A percentile compares a stretch with the other conserved stretches of the same genome.
Evolutionary conservation across 1,284 basidiomycete species (phyloP).

Genomic region (Meira miltonrushii): DNA sequence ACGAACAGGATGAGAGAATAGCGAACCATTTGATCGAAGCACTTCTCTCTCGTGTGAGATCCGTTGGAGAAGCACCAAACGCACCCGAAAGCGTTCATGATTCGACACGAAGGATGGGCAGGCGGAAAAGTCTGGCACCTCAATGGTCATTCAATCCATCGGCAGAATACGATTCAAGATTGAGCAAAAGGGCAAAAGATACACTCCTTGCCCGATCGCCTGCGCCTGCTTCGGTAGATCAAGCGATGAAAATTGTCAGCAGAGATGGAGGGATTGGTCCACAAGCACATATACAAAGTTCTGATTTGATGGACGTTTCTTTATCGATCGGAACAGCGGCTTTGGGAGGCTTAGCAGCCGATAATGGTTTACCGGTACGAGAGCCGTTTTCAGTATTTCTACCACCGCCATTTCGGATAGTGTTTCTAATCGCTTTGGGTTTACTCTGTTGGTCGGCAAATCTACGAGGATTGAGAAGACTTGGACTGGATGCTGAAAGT

Average conservation of each 20-base stretch:
- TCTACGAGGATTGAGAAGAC: conserved; percentile 24
- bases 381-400: conserved; percentile 35
- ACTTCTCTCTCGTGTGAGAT: conserved; percentile 1
- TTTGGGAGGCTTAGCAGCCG: neutral
- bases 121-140: neutral
- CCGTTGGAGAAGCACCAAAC: neutral
- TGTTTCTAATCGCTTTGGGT: conserved; percentile 41
- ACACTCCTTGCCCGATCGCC: neutral
- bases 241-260: neutral
- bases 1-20: neutral
- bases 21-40: neutral
- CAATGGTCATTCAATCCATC: neutral
- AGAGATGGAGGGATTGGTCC: conserved; percentile 2
- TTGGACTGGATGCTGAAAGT: conserved; percentile 33
- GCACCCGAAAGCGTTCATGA: conserved; percentile 5
- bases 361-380: neutral
- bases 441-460: conserved; percentile 38
- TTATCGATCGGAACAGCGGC: conserved; percentile 10
- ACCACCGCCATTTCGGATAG: conserved; percentile 46
- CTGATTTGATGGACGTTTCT: conserved; percentile 2
- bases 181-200: conserved; percentile 6
- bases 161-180: neutral
- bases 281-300: neutral
- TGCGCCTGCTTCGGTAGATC: conserved; percentile 3
- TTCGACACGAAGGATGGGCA: neutral